These are phyloP conservation scores for Penicillium nordicum DNA, from an alignment of 2,329 filamentous ascomycete species.

Conservation along the genomic window DNA sequence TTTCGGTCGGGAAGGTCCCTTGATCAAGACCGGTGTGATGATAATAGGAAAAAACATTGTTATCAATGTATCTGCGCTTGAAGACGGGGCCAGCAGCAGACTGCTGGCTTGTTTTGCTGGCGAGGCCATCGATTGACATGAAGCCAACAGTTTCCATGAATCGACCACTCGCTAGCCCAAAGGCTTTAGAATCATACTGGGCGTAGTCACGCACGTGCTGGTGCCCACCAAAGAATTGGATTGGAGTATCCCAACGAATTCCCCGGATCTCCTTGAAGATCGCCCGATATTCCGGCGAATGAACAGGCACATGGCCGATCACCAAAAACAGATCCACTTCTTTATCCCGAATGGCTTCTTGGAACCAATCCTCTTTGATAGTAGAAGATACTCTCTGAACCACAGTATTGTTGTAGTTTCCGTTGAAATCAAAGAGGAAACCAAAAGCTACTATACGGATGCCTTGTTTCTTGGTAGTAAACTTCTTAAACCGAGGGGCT, in stretches of 20 bases:
- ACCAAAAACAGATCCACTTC: slow-evolving; percentile 86
- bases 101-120: slow-evolving; percentile 37
- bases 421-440: slow-evolving; percentile 90
- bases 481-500: slow-evolving; percentile 79
- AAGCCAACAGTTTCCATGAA: slow-evolving; percentile 97
- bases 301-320: slow-evolving; percentile 77
- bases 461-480: slow-evolving; percentile 85
- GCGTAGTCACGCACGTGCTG: slow-evolving; percentile 82
- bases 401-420: slow-evolving; percentile 85
- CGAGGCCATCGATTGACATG: slow-evolving; percentile 73
- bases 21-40: slow-evolving; percentile 73
- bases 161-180: slow-evolving; percentile 79
- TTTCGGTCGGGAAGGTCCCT: slow-evolving; percentile 69
- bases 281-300: slow-evolving; percentile 72
- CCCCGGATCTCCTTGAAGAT: slow-evolving; percentile 76
- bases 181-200: slow-evolving; percentile 72
- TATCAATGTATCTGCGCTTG: slow-evolving; percentile 83
- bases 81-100: slow-evolving; percentile 53
- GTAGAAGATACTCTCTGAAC: slow-evolving; percentile 77
- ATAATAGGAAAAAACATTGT: slow-evolving; percentile 80
- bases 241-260: slow-evolving; percentile 74
- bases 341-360: slow-evolving; percentile 71
- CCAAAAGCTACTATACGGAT: slow-evolving; percentile 84
- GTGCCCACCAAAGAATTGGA: slow-evolving; percentile 90
- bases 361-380: slow-evolving; percentile 84